Evolutionary conservation across 306 rosid species (phyloP), one percentile per base, ranked within the genome.

Genomic region (Pterocarpus macrocarpus): DNA sequence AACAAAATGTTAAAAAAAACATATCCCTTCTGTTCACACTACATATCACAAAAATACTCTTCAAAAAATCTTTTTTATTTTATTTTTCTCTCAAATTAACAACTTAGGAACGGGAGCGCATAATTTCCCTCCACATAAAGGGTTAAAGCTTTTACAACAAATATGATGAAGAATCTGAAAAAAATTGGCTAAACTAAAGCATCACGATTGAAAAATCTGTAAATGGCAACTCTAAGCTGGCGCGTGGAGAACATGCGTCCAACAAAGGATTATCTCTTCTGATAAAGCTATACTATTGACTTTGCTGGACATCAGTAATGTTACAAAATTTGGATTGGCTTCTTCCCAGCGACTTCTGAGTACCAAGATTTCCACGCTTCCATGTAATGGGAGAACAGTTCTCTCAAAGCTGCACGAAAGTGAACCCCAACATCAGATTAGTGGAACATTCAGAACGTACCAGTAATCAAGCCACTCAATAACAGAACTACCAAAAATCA

Each of bases 361-460:
- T 89, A 88, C 98, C 98, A 93, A 55, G 92, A 85, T 68, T 84
- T 88, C 94, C 97, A 93, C 70, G 99, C 98, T 76, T 95, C 97
- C 93, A 84, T 82, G 86, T 91, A 95, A 87, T 95, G 97, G 15
- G 95, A 80, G 85, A 89, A 93, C 33, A 95, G 91, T 15, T 95
- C 99, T 85, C 71, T 91, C 86, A 95, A 73, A 57, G 92, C 98
- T 92, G 91, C 86, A 83, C 71, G 50, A 72, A 22, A 75, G 69
- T 22, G 28, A 22, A 22, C 28, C 13, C 62, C 14, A 44, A 17
- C 64, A 17, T 38, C 71, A 36, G 61, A 55, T 15, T 47, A 47
- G 53, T 47, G 66, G 16, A 64, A 64, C 32, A 38, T 2, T 47
- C 53, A 63, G 8, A 49, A 38, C 32, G 28, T 22, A 1, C 28